phyloP scores from a whole-genome alignment of 768 basidiomycete genomes.

The Kockovaella imperatae region DNA sequence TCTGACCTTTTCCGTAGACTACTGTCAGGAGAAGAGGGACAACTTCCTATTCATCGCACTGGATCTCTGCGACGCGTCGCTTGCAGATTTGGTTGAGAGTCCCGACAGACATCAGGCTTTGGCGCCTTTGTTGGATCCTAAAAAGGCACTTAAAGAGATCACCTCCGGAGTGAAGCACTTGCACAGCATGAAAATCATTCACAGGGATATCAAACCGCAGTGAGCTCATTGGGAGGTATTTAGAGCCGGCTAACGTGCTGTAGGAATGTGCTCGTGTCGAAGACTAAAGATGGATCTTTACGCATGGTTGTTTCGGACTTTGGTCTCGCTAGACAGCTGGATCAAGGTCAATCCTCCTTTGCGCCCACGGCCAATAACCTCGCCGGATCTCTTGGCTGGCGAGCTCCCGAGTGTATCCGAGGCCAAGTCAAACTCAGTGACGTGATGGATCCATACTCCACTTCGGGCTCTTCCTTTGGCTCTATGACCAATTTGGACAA shows the following conservation, averaged over 20 bases:
- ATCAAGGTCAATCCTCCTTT: conserved; percentile 93
- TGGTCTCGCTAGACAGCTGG: conserved; percentile 89
- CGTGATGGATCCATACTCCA: conserved; percentile 39
- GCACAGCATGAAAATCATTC: conserved; percentile 90
- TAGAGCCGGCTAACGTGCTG: not conserved
- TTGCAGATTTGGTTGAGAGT: conserved; percentile 48
- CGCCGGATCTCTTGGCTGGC: conserved; percentile 92
- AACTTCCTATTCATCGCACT: conserved; percentile 97
- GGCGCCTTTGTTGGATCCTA: conserved; percentile 68
- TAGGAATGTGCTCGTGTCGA: conserved; percentile 78
- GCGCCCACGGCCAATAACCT: conserved; percentile 78
- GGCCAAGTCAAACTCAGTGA: conserved; percentile 93
- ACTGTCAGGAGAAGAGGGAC: conserved; percentile 86
- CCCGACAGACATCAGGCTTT: conserved; percentile 55
- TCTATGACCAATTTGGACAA: too few species aligned
- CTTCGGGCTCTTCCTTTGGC: conserved; percentile 13
- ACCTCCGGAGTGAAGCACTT: conserved; percentile 80
- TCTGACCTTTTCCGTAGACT: conserved; percentile 48
- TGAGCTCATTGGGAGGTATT: conserved; percentile 13
- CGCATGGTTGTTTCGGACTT: conserved; percentile 65
- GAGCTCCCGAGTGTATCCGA: conserved; percentile 88
- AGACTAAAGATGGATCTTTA: conserved; percentile 52
- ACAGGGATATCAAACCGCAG: conserved; percentile 96
- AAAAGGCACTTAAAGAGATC: conserved; percentile 78
- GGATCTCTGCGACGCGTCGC: conserved; percentile 54